Conservation (phyloP, 768 basidiomycete genomes). For the Cantharellus cinnabarinus region DNA sequence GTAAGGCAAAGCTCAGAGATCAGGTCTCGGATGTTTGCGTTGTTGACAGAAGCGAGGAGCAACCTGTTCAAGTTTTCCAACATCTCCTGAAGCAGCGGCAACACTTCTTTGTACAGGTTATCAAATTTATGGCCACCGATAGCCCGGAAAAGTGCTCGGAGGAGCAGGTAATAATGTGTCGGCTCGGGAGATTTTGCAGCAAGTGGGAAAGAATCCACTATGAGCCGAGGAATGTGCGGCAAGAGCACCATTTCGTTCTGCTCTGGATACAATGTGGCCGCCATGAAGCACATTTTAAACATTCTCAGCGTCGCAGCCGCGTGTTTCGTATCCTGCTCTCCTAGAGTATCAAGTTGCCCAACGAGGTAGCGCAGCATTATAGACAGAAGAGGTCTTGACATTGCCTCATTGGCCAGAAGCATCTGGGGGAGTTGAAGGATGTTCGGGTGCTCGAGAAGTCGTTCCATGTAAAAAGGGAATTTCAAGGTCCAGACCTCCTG, state of each 20-base stretch:
- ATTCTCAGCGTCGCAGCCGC: constrained; percentile 73
- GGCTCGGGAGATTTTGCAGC: constrained; percentile 84
- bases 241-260: constrained; percentile 86
- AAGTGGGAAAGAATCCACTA: constrained; percentile 91
- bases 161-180: constrained; percentile 77
- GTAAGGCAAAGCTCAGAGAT: constrained; percentile 95
- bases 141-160: constrained; percentile 80
- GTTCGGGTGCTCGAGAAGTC: constrained; percentile 50
- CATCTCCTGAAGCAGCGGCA: constrained; percentile 93
- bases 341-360: constrained; percentile 58
- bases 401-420: constrained; percentile 58
- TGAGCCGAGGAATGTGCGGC: constrained; percentile 72
- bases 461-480: constrained; percentile 77
- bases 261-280: constrained; percentile 51
- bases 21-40: constrained; percentile 55
- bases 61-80: constrained; percentile 86
- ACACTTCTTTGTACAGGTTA: constrained; percentile 82
- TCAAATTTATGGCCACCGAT: constrained; percentile 90
- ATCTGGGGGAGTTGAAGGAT: constrained; percentile 71
- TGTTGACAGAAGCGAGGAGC: constrained; percentile 21
- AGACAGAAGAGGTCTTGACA: constrained; percentile 61
- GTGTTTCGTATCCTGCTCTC: constrained; percentile 63
- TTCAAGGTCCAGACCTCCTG: constrained; percentile 92
- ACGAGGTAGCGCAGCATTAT: constrained; percentile 79
- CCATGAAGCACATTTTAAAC: constrained; percentile 89